Base-by-base conservation (phyloP, 1,284 basidiomycete genomes). In the Schizophyllum amplum region DNA sequence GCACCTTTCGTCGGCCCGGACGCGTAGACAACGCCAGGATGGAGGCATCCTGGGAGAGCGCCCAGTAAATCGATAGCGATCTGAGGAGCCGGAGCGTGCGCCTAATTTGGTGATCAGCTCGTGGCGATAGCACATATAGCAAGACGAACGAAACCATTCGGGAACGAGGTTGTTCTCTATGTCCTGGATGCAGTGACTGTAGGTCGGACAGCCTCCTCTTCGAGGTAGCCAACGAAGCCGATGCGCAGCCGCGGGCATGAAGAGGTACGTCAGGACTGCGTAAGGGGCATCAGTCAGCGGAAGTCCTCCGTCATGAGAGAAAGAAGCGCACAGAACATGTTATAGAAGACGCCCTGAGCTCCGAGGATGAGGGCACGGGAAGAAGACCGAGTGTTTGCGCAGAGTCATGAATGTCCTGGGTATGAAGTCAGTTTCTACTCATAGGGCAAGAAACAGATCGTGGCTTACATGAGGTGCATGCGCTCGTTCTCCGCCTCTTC, bases 1-100 rank as follows among this genome's bases (percentile, higher is more conserved):
- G 2, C 11, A 50, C 1, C 88, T 85, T 69, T 98, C 96, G 70
- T 99, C 96, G 13, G 92, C 93, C 83, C 65, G 82, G 20, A 99
- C 91, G 92, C 93, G 64, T 91, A 88, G 57, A 98, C 78, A 51
- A 98, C 89, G 65, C 95, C 23, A 92, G 75, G 59, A 98, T 73
- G 64, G 82, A 92, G 0, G 94, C 88, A 63, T 87, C 77, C 1
- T 78, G 68, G 1, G 74, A 69, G 33, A 97, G 78, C 55, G 92
- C 85, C 94, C 94, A 98, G 74, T 98, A n/a, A 97, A 68, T 95
- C 91, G 64, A 92, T 93, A 20, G 94, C 90, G 68, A 98, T 96
- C 65, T 83, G 76, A 0, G 94, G 94, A 0, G 94, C 94, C 13
- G 89, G 82, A 63, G 75, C 73, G 81, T 72, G 47, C 71, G 69